A percentile compares a stretch with the other conserved stretches of the same genome.
Evolutionary conservation across 257 asterid genomes (phyloP).

Genomic region (Scutellaria baicalensis): DNA sequence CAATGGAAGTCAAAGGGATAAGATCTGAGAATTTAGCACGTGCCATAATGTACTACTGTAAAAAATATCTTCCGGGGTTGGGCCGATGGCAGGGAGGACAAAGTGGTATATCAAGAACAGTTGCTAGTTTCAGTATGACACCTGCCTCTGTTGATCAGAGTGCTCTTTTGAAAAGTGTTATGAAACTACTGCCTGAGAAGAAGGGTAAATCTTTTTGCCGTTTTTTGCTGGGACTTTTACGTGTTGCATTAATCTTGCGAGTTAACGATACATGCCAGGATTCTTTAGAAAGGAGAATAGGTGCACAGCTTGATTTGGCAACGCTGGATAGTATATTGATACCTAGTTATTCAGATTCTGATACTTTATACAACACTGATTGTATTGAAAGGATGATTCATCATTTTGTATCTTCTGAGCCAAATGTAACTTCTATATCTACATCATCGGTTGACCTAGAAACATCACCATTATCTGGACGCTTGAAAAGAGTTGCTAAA

Average conservation of each 20-base stretch:
- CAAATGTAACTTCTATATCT: constrained; percentile 29
- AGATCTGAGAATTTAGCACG: constrained; percentile 55
- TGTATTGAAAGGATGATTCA: constrained; percentile 70
- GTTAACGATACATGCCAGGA: constrained; percentile 53
- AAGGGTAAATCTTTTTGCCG: constrained; percentile 82
- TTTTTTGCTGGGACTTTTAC: constrained; percentile 72
- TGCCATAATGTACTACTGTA: constrained; percentile 78
- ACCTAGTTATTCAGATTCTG: constrained; percentile 85
- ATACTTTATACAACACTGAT: constrained; percentile 72
- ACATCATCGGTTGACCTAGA: constrained; percentile 49
- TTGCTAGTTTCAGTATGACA: constrained; percentile 80
- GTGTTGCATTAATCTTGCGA: constrained; percentile 77
- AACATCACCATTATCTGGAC: constrained; percentile 50
- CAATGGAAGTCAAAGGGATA: constrained; percentile 72
- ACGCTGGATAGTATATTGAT: constrained; percentile 68
- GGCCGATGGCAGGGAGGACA: constrained; percentile 84
- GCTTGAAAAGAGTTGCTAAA: constrained; percentile 67
- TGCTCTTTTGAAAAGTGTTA: constrained; percentile 60
- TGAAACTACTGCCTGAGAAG: constrained; percentile 63
- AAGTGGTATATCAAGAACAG: constrained; percentile 47
- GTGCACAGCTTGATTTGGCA: constrained; percentile 72
- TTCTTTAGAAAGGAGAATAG: constrained; percentile 66
- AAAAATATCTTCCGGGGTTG: constrained; percentile 81
- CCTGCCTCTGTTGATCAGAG: constrained; percentile 74
- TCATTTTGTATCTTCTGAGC: constrained; percentile 60